Evolutionary conservation across 2,329 filamentous ascomycete species (phyloP).

Genomic region (Ploettnerulaceae sp.): DNA sequence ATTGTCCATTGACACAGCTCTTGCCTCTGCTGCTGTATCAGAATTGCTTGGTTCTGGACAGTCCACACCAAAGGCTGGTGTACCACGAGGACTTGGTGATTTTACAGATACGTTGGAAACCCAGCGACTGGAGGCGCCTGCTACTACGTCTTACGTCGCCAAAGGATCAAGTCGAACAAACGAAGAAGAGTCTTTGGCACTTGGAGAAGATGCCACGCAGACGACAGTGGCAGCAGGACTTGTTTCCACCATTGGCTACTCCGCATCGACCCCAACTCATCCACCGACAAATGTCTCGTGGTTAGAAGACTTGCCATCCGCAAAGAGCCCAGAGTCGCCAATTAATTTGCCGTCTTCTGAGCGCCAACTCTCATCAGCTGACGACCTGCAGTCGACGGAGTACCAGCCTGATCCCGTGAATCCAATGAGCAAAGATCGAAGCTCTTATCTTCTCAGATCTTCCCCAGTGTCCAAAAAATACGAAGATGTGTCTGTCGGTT

Average conservation of each 20-base stretch:
- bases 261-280: constrained; percentile 20
- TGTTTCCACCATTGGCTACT: constrained; percentile 23
- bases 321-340: neutral
- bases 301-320: constrained; percentile 20
- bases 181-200: constrained; percentile 2
- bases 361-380: neutral
- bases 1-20: constrained; percentile 41
- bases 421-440: constrained; percentile 40
- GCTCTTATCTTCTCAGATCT: constrained; percentile 40
- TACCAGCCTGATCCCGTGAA: constrained; percentile 39
- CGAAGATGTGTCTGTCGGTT: constrained; percentile 14
- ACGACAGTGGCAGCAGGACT: constrained; percentile 22
- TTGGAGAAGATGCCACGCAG: constrained; percentile 17
- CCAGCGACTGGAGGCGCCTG: too few species aligned
- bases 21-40: constrained; percentile 31
- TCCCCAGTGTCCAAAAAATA: constrained; percentile 32
- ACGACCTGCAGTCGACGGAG: constrained; percentile 15
- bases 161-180: constrained; percentile 3
- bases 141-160: too few species aligned
- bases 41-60: constrained; percentile 59
- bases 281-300: constrained; percentile 28
- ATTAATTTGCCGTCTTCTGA: neutral
- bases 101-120: too few species aligned
- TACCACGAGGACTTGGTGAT: neutral
- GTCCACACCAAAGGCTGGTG: constrained; percentile 55